These are phyloP conservation scores for Ailanthus altissimus DNA, from an alignment of 345 rosid genomes.

Conservation along the genomic window DNA sequence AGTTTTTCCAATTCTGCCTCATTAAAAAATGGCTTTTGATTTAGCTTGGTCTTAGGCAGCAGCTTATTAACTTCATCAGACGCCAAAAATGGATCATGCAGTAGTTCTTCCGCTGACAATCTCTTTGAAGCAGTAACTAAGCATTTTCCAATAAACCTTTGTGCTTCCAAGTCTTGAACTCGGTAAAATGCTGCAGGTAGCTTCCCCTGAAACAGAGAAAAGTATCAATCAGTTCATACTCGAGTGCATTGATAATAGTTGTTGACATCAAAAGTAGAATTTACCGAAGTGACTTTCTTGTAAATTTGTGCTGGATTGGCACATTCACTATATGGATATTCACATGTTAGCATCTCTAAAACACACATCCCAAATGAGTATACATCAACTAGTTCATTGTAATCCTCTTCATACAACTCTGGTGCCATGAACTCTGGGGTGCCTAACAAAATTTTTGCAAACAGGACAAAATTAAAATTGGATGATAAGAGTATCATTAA, in stretches of 20 bases:
- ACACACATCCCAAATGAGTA: constrained; percentile 89
- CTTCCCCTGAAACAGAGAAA: constrained; percentile 56
- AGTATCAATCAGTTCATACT: neutral
- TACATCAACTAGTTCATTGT: constrained; percentile 79
- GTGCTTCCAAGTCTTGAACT: constrained; percentile 64
- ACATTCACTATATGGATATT: constrained; percentile 82
- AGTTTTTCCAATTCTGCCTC: constrained; percentile 51
- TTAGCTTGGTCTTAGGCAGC: constrained; percentile 29
- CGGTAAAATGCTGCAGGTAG: constrained; percentile 66
- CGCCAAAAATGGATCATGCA: constrained; percentile 62
- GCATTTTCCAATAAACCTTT: constrained; percentile 64
- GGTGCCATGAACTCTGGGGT: constrained; percentile 96
- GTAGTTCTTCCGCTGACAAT: constrained; percentile 60
- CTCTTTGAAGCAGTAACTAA: constrained; percentile 63
- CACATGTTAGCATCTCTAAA: constrained; percentile 78
- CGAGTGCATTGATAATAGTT: neutral
- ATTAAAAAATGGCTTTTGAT: constrained; percentile 56
- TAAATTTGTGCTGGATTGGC: constrained; percentile 70
- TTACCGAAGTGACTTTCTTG: constrained; percentile 74
- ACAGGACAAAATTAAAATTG: neutral
- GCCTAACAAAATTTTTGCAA: constrained; percentile 38
- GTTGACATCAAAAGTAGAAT: neutral
- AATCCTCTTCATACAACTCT: constrained; percentile 77
- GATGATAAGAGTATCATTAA: neutral
- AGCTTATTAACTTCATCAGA: constrained; percentile 44